Conservation (phyloP, 257 asterid species). For the Schizonepeta tenuifolia region DNA sequence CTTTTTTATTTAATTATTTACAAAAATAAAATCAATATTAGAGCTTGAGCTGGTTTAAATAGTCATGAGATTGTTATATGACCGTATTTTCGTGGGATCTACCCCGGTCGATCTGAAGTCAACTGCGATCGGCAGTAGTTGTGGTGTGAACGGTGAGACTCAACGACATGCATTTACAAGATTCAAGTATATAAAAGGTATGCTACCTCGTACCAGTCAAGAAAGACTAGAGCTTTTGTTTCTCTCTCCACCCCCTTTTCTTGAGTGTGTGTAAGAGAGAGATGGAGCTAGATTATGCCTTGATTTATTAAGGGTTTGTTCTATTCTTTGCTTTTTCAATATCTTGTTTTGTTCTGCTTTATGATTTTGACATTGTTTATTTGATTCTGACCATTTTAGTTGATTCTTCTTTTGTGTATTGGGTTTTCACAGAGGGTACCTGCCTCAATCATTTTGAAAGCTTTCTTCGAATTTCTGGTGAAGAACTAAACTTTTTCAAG, state of each 20-base stretch:
- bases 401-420: neutral
- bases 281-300: neutral
- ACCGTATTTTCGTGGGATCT: neutral
- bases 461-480: conserved; percentile 30
- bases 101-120: neutral
- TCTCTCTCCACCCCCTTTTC: too few relatives aligned
- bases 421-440: neutral
- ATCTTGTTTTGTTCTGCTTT: neutral
- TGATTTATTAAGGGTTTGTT: neutral
- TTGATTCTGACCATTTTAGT: neutral
- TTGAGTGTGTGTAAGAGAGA: neutral
- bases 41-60: neutral
- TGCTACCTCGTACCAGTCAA: neutral
- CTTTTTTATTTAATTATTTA: neutral
- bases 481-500: neutral
- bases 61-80: neutral
- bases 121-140: neutral
- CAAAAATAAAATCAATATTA: neutral
- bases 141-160: conserved; percentile 3
- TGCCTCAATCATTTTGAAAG: conserved; percentile 7
- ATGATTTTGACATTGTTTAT: neutral
- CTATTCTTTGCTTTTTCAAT: neutral
- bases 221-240: too few relatives aligned
- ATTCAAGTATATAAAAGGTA: neutral
- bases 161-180: neutral